Base-by-base conservation (phyloP, 371 early-diverging fungal genomes). In the Amoeboaphelidium occidentale region DNA sequence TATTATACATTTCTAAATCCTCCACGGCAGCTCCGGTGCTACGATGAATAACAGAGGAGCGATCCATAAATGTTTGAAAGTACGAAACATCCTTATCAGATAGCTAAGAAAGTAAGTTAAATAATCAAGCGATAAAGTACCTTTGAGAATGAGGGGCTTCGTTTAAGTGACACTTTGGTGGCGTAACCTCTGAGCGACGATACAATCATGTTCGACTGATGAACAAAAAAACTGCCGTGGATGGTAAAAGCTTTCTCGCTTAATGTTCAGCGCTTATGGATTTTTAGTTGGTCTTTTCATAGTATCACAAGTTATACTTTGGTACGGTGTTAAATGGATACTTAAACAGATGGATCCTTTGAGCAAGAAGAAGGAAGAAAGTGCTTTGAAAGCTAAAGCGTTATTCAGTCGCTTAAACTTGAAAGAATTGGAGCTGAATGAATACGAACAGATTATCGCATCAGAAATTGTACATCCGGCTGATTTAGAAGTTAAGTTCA, bases 371-470 rank as follows among this genome's bases (percentile, higher is more conserved):
- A 32, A 32, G 39, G 39, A 32, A 6, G 10, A 32, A 17, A 32
- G 39, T 32, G 39, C 17, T 6, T 17, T 32, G 10, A 32, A 32
- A 17, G 6, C 39, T 17, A 32, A 32, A 32, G 6, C 39, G 3
- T 50, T 67, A 10, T 53, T 61, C 25, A 50, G 46, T 25, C 53
- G 58, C n/a, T 53, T 67, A 22, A 54, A 59, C 26, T 51, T 60
- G 2, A 27, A 68, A 45, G 76, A 79, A 57, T 55, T 89, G 48
- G 75, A 79, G 53, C 62, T 96, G 54, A 79, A 70, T 43, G 87
- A 86, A 58, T 80, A 96, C 57, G 96, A 96, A 64, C 78, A 81
- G 61, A 74, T 87, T 22, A 91, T 96, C 49, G 84, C 87, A 42
- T 63, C 79, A 41, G 96, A 92, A 61, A 84, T 96, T 6, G 75